phyloP scores from a whole-genome alignment of 306 rosid species.

The Spatholobus suberectus region DNA sequence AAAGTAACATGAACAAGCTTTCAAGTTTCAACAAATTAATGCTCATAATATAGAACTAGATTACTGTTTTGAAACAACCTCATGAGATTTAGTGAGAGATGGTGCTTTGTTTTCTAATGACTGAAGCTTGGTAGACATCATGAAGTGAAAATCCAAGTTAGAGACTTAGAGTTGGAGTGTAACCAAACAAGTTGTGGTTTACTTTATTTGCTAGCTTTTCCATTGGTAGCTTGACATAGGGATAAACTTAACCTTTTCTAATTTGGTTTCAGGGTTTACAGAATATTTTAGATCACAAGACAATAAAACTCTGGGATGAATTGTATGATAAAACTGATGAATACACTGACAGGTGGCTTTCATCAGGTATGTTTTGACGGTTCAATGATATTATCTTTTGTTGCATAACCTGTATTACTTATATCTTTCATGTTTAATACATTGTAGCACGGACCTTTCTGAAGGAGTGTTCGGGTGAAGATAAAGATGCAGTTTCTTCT shows the following conservation, averaged over 20 bases:
- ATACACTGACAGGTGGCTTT: conserved; percentile 91
- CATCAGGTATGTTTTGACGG: conserved; percentile 69
- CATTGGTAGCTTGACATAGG: conserved; percentile 20
- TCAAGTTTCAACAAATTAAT: conserved; percentile 16
- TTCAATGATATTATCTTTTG: conserved; percentile 9
- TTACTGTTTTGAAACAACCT: background rate
- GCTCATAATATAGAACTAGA: background rate
- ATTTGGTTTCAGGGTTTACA: conserved; percentile 71
- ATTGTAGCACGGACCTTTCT: conserved; percentile 73
- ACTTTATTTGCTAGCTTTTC: conserved; percentile 27
- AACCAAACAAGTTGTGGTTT: conserved; percentile 14
- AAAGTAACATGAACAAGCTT: background rate
- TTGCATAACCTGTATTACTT: conserved; percentile 22
- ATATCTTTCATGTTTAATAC: conserved; percentile 33
- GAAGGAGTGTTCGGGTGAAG: conserved; percentile 70
- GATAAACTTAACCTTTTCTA: conserved; percentile 33
- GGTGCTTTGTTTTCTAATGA: conserved; percentile 19
- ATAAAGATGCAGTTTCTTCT: conserved; percentile 49
- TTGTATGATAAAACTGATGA: conserved; percentile 81
- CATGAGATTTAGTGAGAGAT: conserved; percentile 15
- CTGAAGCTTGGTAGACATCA: conserved; percentile 21
- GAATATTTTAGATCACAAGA: conserved; percentile 63
- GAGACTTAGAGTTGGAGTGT: conserved; percentile 18
- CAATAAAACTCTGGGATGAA: conserved; percentile 67
- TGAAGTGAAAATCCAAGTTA: conserved; percentile 21